Base-by-base conservation (phyloP, 495 filamentous ascomycete species). In the Cercophora sp. region DNA sequence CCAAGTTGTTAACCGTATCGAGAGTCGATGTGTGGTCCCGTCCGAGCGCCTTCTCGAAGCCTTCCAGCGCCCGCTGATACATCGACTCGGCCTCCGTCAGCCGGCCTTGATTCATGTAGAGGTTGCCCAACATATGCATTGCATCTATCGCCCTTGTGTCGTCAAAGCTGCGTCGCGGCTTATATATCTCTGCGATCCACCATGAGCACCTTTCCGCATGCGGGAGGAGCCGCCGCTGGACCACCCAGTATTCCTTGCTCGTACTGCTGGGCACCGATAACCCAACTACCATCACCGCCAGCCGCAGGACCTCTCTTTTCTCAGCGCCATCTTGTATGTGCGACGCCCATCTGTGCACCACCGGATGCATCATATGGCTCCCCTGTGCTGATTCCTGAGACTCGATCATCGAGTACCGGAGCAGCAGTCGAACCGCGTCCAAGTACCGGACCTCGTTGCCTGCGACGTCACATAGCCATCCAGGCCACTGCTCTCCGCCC, bases 381-480 rank as follows among this genome's bases (percentile, higher is more conserved):
- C 58, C 54, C 36, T 40, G 50, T 35, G 51, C 52, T 3, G 47
- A 51, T 40, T 68, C 56, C 34, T 53, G 42, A 18, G 49, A 35
- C 50, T 69, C 56, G 59, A 71, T 63, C 41, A 69, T 62, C 18
- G 60, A 68, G 50, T 62, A 65, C 47, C 57, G 50, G 31, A 62
- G 56, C 44, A 71, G 54, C 27, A 53, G 54, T 36, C 51, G 40
- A 31, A 61, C 55, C 22, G 56, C 59, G 35, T 55, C 54, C 18
- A 55, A 37, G 37, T 66, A 71, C 23, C 37, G 55, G 27, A 67
- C 39, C 47, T 69, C 59, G 46, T 52, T 56, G 27, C 37, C 47
- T 43, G 58, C 60, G 18, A 66, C 55, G n/a, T 64, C 39, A 55
- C 41, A 48, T 40, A 69, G 58, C 68, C 58, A 69, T 23, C 37